Conservation (phyloP, 2,329 filamentous ascomycete genomes). For the Ascochyta pisi region DNA sequence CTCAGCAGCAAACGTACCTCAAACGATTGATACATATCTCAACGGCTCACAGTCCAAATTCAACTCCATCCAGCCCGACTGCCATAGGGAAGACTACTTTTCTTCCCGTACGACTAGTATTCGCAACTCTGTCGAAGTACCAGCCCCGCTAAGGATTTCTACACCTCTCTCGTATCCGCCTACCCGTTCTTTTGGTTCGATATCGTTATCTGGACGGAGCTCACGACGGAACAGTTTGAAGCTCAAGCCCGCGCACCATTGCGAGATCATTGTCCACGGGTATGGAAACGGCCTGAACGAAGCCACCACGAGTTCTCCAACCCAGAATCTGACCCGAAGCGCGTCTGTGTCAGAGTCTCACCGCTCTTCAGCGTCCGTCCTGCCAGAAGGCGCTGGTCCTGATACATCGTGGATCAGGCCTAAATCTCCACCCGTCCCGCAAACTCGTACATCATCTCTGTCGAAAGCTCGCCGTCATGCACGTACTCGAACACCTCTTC, state of each 20-base stretch:
- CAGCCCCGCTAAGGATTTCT: conserved; percentile 37
- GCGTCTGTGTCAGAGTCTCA: conserved; percentile 9
- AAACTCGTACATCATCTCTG: conserved; percentile 19
- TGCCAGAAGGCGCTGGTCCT: conserved; percentile 22
- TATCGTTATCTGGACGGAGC: conserved; percentile 38
- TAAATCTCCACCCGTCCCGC: conserved; percentile 21
- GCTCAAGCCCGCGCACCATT: conserved; percentile 32
- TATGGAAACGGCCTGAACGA: conserved; percentile 49
- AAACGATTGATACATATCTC: conserved; percentile 25
- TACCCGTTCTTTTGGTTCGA: conserved; percentile 40
- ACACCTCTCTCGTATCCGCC: conserved; percentile 38
- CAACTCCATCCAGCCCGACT: conserved; percentile 53
- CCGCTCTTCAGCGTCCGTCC: conserved; percentile 21
- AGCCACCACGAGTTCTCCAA: conserved; percentile 17
- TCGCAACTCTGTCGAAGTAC: conserved; percentile 40
- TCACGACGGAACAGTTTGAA: conserved; percentile 39
- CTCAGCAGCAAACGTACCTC: conserved; percentile 19
- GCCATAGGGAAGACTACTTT: conserved; percentile 53
- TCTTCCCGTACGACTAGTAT: conserved; percentile 30
- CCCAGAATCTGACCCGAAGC: background rate
- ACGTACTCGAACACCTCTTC: conserved; percentile 30
- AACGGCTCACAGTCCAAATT: conserved; percentile 14
- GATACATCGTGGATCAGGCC: conserved; percentile 32
- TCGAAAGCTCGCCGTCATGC: conserved; percentile 19
- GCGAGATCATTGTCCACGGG: conserved; percentile 49